A percentile compares a stretch with the other conserved stretches of the same genome.
Evolutionary conservation across 352 stramenopile species (phyloP).

Genomic region (Globisporangium perplexum): DNA sequence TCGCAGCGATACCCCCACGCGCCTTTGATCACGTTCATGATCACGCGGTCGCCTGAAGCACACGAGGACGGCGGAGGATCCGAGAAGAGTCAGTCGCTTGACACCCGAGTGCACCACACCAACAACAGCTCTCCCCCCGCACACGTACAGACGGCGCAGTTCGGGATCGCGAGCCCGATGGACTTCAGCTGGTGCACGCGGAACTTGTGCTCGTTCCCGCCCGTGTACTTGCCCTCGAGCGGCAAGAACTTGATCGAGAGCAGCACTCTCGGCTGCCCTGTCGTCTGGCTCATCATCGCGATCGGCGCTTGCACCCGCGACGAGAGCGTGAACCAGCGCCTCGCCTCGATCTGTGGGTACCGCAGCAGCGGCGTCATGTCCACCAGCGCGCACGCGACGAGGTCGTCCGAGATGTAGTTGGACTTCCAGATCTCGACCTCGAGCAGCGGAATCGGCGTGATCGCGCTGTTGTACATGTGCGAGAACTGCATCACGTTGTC

Average conservation of each 20-base stretch:
- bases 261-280: conserved; percentile 53
- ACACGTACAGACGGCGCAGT: conserved; percentile 70
- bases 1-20: conserved; percentile 84
- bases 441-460: conserved; percentile 77
- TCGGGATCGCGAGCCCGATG: conserved; percentile 71
- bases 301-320: conserved; percentile 35
- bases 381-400: conserved; percentile 70
- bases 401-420: conserved; percentile 77
- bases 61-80: background rate
- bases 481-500: conserved; percentile 81
- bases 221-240: conserved; percentile 47
- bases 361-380: conserved; percentile 80
- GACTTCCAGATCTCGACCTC: conserved; percentile 86
- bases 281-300: conserved; percentile 36
- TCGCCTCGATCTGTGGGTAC: conserved; percentile 61
- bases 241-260: conserved; percentile 77
- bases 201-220: conserved; percentile 77
- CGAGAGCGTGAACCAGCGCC: conserved; percentile 80
- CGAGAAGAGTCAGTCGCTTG: background rate
- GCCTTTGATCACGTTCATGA: conserved; percentile 77
- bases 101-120: no score
- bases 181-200: conserved; percentile 85
- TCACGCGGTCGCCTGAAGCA: conserved; percentile 60
- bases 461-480: conserved; percentile 88
- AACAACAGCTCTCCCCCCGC: no score